Evolutionary conservation across 805 yeast species (phyloP).

Genomic region (Scheffersomyces spartinae): DNA sequence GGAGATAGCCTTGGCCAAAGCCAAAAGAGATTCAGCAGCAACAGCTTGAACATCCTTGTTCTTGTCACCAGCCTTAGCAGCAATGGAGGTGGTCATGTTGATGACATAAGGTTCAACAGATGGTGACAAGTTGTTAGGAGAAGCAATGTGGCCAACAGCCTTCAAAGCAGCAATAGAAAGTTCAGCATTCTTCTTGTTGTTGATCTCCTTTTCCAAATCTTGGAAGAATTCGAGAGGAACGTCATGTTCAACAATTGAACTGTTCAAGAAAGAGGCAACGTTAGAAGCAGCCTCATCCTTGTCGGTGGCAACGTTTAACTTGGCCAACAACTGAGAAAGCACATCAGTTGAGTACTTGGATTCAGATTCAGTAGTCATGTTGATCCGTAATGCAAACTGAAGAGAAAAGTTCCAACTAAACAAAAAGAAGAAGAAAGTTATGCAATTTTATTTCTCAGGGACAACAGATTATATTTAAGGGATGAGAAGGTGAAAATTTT

Average conservation of each 20-base stretch:
- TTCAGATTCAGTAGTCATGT: conserved; percentile 46
- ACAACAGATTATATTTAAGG: no score
- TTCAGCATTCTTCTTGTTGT: conserved; percentile 63
- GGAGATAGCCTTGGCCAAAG: conserved; percentile 73
- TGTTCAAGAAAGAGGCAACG: conserved; percentile 88
- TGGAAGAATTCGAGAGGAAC: conserved; percentile 83
- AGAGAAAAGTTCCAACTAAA: no score
- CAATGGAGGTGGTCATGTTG: conserved; percentile 56
- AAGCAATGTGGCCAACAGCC: conserved; percentile 79
- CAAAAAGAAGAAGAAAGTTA: no score
- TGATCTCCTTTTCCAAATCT: conserved; percentile 63
- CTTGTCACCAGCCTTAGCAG: conserved; percentile 85
- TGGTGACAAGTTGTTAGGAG: conserved; percentile 67
- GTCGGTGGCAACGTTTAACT: conserved; percentile 80
- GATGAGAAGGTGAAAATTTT: no score
- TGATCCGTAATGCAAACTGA: no score
- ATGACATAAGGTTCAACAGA: conserved; percentile 95
- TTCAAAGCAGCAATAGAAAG: conserved; percentile 68
- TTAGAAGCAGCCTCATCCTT: conserved; percentile 79
- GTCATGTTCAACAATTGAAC: conserved; percentile 96
- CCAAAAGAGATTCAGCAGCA: conserved; percentile 67
- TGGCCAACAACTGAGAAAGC: conserved; percentile 85
- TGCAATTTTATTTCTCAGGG: no score
- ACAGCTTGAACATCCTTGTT: conserved; percentile 58
- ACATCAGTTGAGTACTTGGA: conserved; percentile 62